Conservation (phyloP, 768 basidiomycete genomes). For the Leccinum variicolor region DNA sequence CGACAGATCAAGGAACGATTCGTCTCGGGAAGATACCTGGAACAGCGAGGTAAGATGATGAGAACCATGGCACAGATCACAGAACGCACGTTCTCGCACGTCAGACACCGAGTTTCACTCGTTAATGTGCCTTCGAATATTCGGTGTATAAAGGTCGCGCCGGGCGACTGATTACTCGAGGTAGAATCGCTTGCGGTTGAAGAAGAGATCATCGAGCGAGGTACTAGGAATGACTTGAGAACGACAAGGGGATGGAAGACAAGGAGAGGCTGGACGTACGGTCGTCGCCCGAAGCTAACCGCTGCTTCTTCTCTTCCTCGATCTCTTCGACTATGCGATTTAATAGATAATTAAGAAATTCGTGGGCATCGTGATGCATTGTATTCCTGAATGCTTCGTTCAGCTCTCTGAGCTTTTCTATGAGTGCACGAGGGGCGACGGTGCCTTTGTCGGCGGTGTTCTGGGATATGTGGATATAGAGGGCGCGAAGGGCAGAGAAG, state of each 20-base stretch:
- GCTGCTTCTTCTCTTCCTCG: constrained; percentile 60
- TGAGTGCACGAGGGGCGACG: constrained; percentile 85
- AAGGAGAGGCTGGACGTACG: constrained; percentile 43
- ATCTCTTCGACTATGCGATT: constrained; percentile 94
- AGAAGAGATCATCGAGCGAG: constrained; percentile 56
- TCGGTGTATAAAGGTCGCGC: constrained; percentile 80
- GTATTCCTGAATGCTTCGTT: constrained; percentile 89
- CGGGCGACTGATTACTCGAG: constrained; percentile 44
- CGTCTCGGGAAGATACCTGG: constrained; percentile 89
- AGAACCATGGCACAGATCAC: constrained; percentile 1
- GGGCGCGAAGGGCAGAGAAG: constrained; percentile 89
- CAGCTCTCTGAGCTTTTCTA: constrained; percentile 89
- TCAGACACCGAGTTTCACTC: constrained; percentile 95
- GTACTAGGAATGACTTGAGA: constrained; percentile 40
- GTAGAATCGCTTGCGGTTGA: constrained; percentile 47
- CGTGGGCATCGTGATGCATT: constrained; percentile 98
- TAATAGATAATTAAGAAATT: constrained; percentile 92
- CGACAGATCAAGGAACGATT: constrained; percentile 96
- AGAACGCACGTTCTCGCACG: constrained; percentile 87
- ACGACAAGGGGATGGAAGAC: constrained; percentile 3
- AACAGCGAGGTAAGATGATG: constrained; percentile 10
- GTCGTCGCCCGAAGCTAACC: constrained; percentile 54
- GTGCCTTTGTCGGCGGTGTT: constrained; percentile 80
- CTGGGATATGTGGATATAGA: constrained; percentile 80
- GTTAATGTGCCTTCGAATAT: constrained; percentile 93